phyloP scores from a whole-genome alignment of 257 asterid species.

The Primulina tabacum region DNA sequence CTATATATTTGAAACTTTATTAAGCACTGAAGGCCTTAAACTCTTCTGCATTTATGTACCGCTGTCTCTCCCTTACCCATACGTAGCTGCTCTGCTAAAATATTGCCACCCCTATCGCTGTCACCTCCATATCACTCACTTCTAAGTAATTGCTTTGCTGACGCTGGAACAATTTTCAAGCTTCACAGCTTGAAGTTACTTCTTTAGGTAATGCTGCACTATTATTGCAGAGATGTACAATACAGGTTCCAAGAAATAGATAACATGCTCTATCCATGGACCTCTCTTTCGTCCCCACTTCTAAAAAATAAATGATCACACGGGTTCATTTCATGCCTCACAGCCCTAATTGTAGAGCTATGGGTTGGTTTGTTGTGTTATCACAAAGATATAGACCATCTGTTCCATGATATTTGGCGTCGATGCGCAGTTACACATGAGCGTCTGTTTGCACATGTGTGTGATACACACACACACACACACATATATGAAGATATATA shows the following conservation, averaged over 20 bases:
- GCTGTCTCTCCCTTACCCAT: neutral
- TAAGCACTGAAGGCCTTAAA: neutral
- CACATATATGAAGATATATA: too few species aligned
- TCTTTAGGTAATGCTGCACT: neutral
- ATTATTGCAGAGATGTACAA: neutral
- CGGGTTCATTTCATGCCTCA: neutral
- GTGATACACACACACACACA: neutral
- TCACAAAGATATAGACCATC: neutral
- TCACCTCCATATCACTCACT: neutral
- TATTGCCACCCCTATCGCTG: neutral
- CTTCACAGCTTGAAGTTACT: neutral
- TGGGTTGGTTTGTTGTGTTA: neutral
- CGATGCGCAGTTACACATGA: neutral
- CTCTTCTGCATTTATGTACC: neutral
- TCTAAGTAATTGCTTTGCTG: too few species aligned
- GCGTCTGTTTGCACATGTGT: neutral
- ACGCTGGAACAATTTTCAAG: neutral
- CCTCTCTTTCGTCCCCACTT: neutral
- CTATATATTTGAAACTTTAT: neutral
- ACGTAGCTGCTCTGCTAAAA: neutral
- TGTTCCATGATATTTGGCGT: constrained; percentile 5
- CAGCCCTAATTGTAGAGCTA: neutral
- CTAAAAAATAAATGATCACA: neutral
- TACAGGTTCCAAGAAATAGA: neutral
- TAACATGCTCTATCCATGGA: neutral